Evolutionary conservation across 345 rosid species (phyloP).

Genomic region (Eucalyptus tenuipes): DNA sequence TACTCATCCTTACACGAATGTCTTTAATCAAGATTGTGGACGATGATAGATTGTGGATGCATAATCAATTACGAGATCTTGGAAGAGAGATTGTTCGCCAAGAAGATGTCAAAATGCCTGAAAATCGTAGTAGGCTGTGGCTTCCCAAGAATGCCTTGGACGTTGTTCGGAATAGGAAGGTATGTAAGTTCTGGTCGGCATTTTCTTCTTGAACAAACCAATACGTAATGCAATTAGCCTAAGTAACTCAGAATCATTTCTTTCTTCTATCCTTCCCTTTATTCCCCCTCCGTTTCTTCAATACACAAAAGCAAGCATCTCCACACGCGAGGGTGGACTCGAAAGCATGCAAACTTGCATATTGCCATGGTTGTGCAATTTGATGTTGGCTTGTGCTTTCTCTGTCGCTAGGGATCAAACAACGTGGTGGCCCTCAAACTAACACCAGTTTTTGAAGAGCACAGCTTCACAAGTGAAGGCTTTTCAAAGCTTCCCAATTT

Average conservation of each 20-base stretch:
- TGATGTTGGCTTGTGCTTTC: not conserved
- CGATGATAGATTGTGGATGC: not conserved
- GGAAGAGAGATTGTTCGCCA: not conserved
- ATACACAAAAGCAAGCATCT: not conserved
- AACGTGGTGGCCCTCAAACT: not conserved
- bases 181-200: fast-evolving
- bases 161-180: not conserved
- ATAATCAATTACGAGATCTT: not conserved
- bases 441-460: not conserved
- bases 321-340: not conserved
- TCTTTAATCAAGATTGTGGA: not conserved
- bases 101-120: not conserved
- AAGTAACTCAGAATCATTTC: fast-evolving
- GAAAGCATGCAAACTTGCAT: not conserved
- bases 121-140: not conserved
- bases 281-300: fast-evolving
- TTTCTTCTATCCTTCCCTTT: not conserved
- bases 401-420: not conserved
- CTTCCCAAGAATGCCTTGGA: not conserved
- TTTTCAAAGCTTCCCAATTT: not conserved
- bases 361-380: fast-evolving
- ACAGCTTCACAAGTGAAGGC: not conserved
- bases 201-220: not conserved
- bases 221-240: not conserved
- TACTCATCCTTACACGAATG: not conserved